phyloP scores from a whole-genome alignment of 1,284 basidiomycete species.

The Moniliella sp. region DNA sequence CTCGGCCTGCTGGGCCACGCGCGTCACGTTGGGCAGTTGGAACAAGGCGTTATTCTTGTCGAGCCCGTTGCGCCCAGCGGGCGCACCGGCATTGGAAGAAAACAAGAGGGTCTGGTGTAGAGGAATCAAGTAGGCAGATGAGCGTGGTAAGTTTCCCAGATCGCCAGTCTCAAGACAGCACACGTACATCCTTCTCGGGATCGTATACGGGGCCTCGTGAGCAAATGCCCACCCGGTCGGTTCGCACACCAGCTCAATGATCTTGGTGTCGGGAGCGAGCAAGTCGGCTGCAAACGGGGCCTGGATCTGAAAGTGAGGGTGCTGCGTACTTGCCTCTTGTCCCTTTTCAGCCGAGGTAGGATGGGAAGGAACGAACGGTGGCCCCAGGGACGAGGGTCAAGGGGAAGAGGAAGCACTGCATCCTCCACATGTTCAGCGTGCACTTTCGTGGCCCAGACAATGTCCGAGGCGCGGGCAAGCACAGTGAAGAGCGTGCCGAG shows the following conservation, averaged over 20 bases:
- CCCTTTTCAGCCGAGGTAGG: too few relatives aligned
- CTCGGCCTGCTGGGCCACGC: neutral
- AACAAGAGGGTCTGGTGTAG: constrained; percentile 3
- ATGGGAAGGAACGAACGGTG: too few relatives aligned
- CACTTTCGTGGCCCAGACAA: too few relatives aligned
- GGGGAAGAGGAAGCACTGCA: too few relatives aligned
- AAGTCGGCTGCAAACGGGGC: neutral
- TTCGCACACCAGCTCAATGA: constrained; percentile 1
- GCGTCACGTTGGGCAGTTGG: neutral
- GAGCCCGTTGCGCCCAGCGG: constrained; percentile 1
- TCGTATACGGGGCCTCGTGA: constrained; percentile 5
- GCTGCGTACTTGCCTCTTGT: neutral
- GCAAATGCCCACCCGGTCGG: constrained; percentile 6
- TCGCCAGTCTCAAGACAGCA: too few relatives aligned
- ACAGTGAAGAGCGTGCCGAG: too few relatives aligned
- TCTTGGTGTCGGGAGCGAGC: neutral
- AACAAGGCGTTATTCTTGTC: constrained; percentile 3
- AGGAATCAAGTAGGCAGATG: constrained; percentile 3
- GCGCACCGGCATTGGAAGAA: constrained; percentile 3
- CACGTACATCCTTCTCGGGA: constrained; percentile 1
- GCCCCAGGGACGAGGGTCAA: too few relatives aligned
- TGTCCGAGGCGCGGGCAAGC: too few relatives aligned
- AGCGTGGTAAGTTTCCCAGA: too few relatives aligned
- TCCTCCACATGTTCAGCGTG: too few relatives aligned
- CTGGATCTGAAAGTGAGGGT: constrained; percentile 1